These are phyloP conservation scores for Diaporthe aspalathi DNA, from an alignment of 2,329 filamentous ascomycete species.

Conservation along the genomic window DNA sequence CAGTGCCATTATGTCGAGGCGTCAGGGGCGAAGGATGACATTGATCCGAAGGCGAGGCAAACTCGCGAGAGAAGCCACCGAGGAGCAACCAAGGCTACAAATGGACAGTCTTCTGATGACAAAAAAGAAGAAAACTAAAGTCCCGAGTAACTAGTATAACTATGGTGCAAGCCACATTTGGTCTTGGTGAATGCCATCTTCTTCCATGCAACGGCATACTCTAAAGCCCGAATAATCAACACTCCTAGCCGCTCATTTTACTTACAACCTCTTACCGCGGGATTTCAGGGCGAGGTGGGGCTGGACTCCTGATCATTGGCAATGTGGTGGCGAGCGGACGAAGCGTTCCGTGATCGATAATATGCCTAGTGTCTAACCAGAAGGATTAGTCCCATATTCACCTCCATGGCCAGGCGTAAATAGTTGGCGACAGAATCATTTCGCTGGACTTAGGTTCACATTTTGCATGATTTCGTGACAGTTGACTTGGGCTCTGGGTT, in stretches of 20 bases:
- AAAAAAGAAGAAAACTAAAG: background rate
- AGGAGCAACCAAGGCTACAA: background rate
- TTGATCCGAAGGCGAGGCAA: background rate
- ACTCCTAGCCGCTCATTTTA: background rate
- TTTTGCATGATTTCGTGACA: background rate
- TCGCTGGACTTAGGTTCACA: background rate
- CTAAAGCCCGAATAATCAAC: no score
- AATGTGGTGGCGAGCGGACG: background rate
- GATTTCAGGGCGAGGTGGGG: background rate
- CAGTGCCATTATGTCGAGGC: background rate
- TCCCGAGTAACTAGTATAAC: background rate
- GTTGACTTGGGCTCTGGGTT: background rate
- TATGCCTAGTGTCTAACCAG: background rate
- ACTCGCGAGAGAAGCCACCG: constrained; percentile 12
- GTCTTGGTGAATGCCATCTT: background rate
- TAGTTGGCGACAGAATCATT: background rate
- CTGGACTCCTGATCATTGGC: background rate
- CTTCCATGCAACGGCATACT: background rate
- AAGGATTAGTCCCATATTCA: background rate
- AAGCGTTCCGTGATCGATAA: background rate
- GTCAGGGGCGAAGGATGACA: background rate
- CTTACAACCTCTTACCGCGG: background rate
- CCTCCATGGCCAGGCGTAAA: background rate
- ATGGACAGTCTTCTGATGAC: background rate
- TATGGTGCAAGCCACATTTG: background rate